phyloP scores from a whole-genome alignment of 2,329 filamentous ascomycete genomes.

The Botryotinia calthae region DNA sequence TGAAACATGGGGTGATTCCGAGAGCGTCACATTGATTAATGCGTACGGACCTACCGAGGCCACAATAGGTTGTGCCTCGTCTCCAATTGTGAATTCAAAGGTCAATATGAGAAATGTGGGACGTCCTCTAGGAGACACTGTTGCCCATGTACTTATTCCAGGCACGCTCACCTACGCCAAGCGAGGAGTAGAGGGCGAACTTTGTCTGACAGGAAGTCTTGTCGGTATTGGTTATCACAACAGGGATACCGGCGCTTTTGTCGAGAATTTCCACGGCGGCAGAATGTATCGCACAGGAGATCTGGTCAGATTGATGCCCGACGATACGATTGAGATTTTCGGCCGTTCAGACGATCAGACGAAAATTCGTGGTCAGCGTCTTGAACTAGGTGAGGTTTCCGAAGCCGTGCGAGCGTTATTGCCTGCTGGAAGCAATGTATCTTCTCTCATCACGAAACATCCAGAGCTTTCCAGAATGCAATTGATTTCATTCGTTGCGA shows the following conservation, averaged over 20 bases:
- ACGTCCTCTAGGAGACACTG: conserved; percentile 8
- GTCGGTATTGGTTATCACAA: conserved; percentile 13
- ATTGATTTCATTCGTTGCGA: conserved; percentile 8
- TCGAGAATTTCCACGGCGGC: background rate
- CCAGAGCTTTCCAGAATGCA: conserved; percentile 3
- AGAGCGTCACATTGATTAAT: conserved; percentile 8
- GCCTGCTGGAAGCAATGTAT: background rate
- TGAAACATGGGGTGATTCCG: conserved; percentile 8
- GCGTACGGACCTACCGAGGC: conserved; percentile 16
- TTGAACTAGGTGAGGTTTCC: conserved; percentile 20
- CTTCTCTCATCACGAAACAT: background rate
- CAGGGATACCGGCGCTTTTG: conserved; percentile 10
- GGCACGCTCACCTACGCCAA: conserved; percentile 3
- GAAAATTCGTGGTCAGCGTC: conserved; percentile 43
- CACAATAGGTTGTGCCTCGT: conserved; percentile 7
- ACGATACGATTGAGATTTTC: conserved; percentile 52
- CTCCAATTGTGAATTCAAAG: background rate
- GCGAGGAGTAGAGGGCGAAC: conserved; percentile 2
- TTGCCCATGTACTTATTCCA: conserved; percentile 12
- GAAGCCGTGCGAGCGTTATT: background rate
- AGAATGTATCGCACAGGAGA: conserved; percentile 48
- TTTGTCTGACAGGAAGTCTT: conserved; percentile 12
- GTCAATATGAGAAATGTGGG: conserved; percentile 7
- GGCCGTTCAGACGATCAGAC: conserved; percentile 62
- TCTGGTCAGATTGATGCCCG: conserved; percentile 51